These are phyloP conservation scores for Hapsidospora chrysogenum DNA, from an alignment of 495 filamentous ascomycete genomes.

Conservation along the genomic window DNA sequence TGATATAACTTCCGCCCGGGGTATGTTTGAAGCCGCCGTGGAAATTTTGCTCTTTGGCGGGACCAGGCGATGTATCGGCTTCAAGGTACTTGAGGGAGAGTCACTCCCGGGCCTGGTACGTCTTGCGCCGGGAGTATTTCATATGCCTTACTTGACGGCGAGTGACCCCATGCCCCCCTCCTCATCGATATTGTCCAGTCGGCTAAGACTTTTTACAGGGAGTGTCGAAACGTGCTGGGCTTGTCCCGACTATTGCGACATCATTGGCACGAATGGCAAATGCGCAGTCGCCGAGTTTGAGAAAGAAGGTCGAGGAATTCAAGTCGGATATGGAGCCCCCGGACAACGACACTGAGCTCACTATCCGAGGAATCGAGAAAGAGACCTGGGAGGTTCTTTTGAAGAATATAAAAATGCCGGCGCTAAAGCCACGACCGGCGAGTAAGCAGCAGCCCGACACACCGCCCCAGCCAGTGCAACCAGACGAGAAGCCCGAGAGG, in stretches of 20 bases:
- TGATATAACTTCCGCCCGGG: background rate
- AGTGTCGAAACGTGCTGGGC: background rate
- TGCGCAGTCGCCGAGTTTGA: conserved; percentile 1
- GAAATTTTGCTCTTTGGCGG: background rate
- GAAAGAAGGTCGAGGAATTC: background rate
- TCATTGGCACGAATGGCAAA: conserved; percentile 1
- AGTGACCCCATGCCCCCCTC: background rate
- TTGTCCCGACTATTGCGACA: background rate
- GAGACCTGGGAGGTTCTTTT: background rate
- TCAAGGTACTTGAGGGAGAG: background rate
- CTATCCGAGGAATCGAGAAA: background rate
- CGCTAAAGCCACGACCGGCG: too few species aligned
- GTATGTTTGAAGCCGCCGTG: background rate
- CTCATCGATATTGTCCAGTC: background rate
- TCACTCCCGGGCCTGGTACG: background rate
- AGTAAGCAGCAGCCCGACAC: too few species aligned
- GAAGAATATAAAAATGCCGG: background rate
- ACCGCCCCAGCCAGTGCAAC: too few species aligned
- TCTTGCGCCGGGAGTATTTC: background rate
- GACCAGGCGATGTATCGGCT: background rate
- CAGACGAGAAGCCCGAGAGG: too few species aligned
- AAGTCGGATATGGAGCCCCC: too few species aligned
- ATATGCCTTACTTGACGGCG: background rate
- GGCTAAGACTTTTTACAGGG: background rate
- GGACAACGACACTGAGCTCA: background rate